Conservation (phyloP, 176 grass and related monocot species). For the Microstegium vimineum region DNA sequence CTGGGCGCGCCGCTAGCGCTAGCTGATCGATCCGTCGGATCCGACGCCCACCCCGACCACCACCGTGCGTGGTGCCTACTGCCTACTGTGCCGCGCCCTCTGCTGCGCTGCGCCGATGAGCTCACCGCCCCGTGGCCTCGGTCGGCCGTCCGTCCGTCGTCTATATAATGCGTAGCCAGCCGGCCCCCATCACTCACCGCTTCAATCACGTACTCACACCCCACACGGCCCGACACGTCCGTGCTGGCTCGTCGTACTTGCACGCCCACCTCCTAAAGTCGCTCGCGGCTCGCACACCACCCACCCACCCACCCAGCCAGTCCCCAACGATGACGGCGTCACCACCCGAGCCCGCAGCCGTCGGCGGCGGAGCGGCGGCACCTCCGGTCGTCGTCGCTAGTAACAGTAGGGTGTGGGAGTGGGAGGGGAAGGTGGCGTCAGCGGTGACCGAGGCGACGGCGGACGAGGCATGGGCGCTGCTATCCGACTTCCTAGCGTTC, state of each 20-base stretch:
- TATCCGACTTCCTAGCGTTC: slow-evolving; percentile 72
- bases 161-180: not conserved
- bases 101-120: not conserved
- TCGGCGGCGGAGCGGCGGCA: too few relatives aligned
- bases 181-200: not conserved
- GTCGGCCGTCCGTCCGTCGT: not conserved
- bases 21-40: not conserved
- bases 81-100: not conserved
- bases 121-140: not conserved
- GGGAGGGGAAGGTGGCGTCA: slow-evolving; percentile 51
- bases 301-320: not conserved
- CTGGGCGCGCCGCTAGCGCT: not conserved
- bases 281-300: too few relatives aligned
- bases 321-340: not conserved
- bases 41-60: not conserved
- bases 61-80: not conserved
- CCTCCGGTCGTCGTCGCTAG: not conserved
- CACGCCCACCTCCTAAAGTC: too few relatives aligned
- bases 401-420: slow-evolving; percentile 15
- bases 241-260: not conserved
- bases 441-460: slow-evolving; percentile 32
- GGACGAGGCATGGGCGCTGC: slow-evolving; percentile 66
- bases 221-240: not conserved
- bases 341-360: not conserved
- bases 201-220: not conserved